Base-by-base conservation (phyloP, 2,329 filamentous ascomycete genomes). In the Volutella citrinella region DNA sequence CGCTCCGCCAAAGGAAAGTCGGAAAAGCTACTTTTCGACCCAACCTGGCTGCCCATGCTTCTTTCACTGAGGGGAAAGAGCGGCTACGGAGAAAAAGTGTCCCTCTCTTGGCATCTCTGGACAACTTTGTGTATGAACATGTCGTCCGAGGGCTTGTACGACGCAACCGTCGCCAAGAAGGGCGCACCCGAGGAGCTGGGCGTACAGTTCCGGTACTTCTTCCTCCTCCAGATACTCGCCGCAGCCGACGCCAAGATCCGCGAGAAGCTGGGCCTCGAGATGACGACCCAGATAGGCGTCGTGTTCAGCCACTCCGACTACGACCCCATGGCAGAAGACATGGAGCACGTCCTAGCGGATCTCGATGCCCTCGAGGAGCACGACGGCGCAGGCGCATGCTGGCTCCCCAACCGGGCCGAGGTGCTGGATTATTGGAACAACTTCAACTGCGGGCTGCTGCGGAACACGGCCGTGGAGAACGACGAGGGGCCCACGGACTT, bases 231-330 rank as follows among this genome's bases (percentile, higher is more conserved):
- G 38, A 45, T 54, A 6, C 38, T 52, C 27, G 52, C 59, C 6
- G 58, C 56, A 31, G 61, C 60, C 12, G 64, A 63, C 37, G 54
- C 55, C 15, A 53, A 48, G 20, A 52, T 57, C 3, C 11, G 23
- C 3, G 13, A 19, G 3, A 19, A 24, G n/a, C 31, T 30, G 5
- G 21, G 38, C 18, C 27, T 36, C 12, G 21, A 31, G 10, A 31
- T 34, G 5, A 14, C 28, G 5, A n/a, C n/a, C n/a, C n/a, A n/a
- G n/a, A n/a, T n/a, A n/a, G n/a, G n/a, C n/a, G n/a, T n/a, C n/a
- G n/a, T n/a, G n/a, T n/a, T n/a, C n/a, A n/a, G n/a, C n/a, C n/a
- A n/a, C n/a, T n/a, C n/a, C n/a, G n/a, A n/a, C n/a, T 51, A 49
- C 37, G 36, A 53, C 22, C 46, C 49, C 4, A 45, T 52, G 15